phyloP scores from a whole-genome alignment of 305 asterid genomes.

The Petunia hybrid region DNA sequence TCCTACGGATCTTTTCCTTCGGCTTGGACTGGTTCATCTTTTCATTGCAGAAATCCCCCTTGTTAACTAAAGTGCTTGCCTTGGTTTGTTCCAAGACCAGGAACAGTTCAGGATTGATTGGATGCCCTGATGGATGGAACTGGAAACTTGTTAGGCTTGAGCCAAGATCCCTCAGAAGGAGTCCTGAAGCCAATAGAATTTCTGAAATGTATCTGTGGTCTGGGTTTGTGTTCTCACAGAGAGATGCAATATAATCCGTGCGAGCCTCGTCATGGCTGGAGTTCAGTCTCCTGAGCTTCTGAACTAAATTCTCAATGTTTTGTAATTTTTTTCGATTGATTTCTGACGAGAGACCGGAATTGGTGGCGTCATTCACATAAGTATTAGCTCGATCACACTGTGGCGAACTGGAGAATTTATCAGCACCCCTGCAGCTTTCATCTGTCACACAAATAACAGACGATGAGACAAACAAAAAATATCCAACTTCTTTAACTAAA shows the following conservation, averaged over 20 bases:
- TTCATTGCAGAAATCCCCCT: constrained; percentile 42
- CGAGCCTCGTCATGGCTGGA: constrained; percentile 89
- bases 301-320: constrained; percentile 76
- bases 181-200: constrained; percentile 90
- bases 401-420: constrained; percentile 36
- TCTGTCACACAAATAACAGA: constrained; percentile 49
- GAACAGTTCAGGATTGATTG: constrained; percentile 88
- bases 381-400: constrained; percentile 41
- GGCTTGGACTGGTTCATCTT: constrained; percentile 44
- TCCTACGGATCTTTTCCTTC: constrained; percentile 61
- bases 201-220: constrained; percentile 88
- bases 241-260: constrained; percentile 91
- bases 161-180: constrained; percentile 82
- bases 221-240: constrained; percentile 77
- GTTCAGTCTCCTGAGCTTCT: constrained; percentile 81
- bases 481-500: constrained; percentile 19
- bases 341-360: constrained; percentile 49
- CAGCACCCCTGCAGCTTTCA: constrained; percentile 44
- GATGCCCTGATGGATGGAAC: constrained; percentile 82
- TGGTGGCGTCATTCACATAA: constrained; percentile 37
- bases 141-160: constrained; percentile 69
- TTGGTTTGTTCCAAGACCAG: constrained; percentile 93
- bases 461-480: constrained; percentile 9
- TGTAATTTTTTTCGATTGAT: constrained; percentile 71
- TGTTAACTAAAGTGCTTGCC: constrained; percentile 47